Evolutionary conservation across 1,284 basidiomycete species (phyloP), one percentile per base, ranked within the genome.

Genomic region (Phlebopus sp.): DNA sequence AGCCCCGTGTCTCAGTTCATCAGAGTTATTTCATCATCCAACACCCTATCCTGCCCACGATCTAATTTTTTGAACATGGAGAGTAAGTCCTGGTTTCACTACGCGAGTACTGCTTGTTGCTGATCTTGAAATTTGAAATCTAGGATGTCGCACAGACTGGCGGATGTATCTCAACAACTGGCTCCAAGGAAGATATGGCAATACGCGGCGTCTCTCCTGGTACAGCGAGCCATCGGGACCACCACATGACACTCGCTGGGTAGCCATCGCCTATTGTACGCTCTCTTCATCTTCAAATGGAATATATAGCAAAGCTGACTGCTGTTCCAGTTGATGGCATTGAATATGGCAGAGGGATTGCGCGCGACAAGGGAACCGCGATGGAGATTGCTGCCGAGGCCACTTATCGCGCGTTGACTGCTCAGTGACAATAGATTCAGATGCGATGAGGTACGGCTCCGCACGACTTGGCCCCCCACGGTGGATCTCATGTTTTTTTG

Each of bases 311-410:
- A 37, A 34, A 41, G 14, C 17, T 39, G 11, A 29, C 13, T 17
- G 29, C 23, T 14, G 34, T n/a, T 40, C 23, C 25, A 68, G 61
- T 63, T 23, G 57, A 63, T 31, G 54, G 52, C 14, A 13, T 66
- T 18, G 65, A 68, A 44, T 62, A 68, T 37, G 61, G 61, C n/a
- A 51, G 49, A n/a, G 61, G 61, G 1, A 31, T 52, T 6, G 61
- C 60, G 30, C 52, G 64, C 17, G 60, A 66, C 37, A 63, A 62
- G 23, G 61, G 63, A 25, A 51, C 48, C 18, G 61, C 61, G n/a
- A 68, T 66, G 65, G 65, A 68, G 44, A 31, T 47, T 6, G 61
- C 61, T 36, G 64, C 61, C 14, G 62, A 66, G 49, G 42, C 44
- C 17, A 59, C 60, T 10, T 64, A 56, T 44, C 55, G 53, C 17